Percentiles rank a stretch among this genome's conserved stretches.
Conservation (phyloP, 306 rosid genomes). For the Trifolium dubium region DNA sequence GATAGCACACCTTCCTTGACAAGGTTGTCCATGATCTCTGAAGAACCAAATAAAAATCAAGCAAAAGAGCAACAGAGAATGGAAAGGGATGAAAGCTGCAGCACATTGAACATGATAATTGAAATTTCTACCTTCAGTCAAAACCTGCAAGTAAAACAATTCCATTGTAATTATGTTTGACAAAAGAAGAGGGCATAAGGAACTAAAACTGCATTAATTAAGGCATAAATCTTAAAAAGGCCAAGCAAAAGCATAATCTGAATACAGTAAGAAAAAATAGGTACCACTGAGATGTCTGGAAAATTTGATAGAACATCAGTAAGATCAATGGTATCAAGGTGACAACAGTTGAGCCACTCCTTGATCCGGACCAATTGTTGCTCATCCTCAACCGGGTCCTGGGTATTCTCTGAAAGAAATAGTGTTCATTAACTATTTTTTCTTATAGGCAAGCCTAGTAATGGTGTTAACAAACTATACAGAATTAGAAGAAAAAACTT, state of each 20-base stretch:
- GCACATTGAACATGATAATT: conserved; percentile 24
- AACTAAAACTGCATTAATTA: conserved; percentile 15
- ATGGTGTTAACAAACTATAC: conserved; percentile 1
- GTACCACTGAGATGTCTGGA: conserved; percentile 89
- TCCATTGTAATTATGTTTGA: conserved; percentile 37
- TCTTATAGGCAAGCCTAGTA: not conserved
- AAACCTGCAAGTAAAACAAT: conserved; percentile 61
- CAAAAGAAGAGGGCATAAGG: conserved; percentile 19
- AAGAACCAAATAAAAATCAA: conserved; percentile 45
- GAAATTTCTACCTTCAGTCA: conserved; percentile 71
- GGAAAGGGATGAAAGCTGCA: conserved; percentile 23
- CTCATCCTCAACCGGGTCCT: conserved; percentile 81
- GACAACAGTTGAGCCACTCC: conserved; percentile 74
- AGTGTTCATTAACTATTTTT: conserved; percentile 31
- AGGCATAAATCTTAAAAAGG: conserved; percentile 29
- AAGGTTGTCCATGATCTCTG: conserved; percentile 82
- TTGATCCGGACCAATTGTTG: conserved; percentile 71
- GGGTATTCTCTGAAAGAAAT: conserved; percentile 67
- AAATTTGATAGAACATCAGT: conserved; percentile 80
- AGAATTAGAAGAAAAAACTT: not conserved
- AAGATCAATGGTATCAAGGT: conserved; percentile 67
- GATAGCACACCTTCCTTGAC: conserved; percentile 67
- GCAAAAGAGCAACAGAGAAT: conserved; percentile 28
- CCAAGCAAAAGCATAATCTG: conserved; percentile 3
- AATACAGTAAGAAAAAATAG: conserved; percentile 21